Percentiles rank a stretch among this genome's conserved stretches.
These are phyloP conservation scores for Fusarium sp. DNA, from an alignment of 2,329 filamentous ascomycete species.

Conservation along the genomic window DNA sequence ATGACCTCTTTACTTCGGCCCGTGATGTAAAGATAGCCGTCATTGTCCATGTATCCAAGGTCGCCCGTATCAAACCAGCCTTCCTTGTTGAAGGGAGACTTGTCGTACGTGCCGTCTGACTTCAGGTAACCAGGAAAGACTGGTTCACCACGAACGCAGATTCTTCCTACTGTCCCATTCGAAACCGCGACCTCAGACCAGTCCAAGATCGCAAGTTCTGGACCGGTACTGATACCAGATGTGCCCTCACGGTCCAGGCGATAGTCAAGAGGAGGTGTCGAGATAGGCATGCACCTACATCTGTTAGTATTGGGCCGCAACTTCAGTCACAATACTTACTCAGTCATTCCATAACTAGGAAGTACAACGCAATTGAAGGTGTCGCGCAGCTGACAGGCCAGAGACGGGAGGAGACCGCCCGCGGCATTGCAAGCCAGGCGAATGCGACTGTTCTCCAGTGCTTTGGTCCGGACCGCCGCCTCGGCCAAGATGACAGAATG, in stretches of 20 bases:
- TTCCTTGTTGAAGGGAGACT: constrained; percentile 57
- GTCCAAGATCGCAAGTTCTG: constrained; percentile 64
- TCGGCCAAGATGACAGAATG: constrained; percentile 66
- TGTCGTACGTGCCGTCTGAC: constrained; percentile 57
- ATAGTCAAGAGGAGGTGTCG: constrained; percentile 66
- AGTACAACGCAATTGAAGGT: constrained; percentile 65
- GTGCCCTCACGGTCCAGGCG: constrained; percentile 64
- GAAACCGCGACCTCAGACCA: constrained; percentile 49
- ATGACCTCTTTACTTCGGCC: constrained; percentile 69
- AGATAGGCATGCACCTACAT: constrained; percentile 66
- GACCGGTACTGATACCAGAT: constrained; percentile 64
- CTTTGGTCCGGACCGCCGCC: constrained; percentile 53
- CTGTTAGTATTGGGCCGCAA: background rate
- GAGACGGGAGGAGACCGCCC: constrained; percentile 63
- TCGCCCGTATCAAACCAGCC: constrained; percentile 70
- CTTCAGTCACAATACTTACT: constrained; percentile 47
- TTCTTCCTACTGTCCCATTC: constrained; percentile 57
- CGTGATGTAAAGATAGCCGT: constrained; percentile 66
- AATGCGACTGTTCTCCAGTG: constrained; percentile 58
- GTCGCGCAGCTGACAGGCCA: constrained; percentile 61
- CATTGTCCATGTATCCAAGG: constrained; percentile 63
- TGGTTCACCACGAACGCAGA: constrained; percentile 64
- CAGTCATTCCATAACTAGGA: constrained; percentile 71
- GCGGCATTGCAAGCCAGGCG: constrained; percentile 68
- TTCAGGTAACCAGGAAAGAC: constrained; percentile 64